phyloP scores from a whole-genome alignment of 169 alveolate genomes.

The Plasmodium gallinaceum region DNA sequence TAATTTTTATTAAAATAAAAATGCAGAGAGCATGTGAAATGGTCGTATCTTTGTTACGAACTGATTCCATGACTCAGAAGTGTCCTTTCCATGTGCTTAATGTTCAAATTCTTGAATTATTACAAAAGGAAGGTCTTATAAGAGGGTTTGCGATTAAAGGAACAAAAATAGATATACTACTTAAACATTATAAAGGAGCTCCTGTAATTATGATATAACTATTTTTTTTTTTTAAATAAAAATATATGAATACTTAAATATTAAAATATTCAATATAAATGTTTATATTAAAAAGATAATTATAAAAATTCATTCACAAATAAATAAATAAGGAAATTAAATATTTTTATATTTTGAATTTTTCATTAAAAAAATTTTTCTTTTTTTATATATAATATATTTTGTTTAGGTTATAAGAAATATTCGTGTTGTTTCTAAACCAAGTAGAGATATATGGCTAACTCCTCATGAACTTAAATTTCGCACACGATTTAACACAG shows the following conservation, averaged over 20 bases:
- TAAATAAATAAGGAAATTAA: background rate
- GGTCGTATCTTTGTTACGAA: slow-evolving; percentile 90
- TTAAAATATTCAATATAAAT: no score
- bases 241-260: no score
- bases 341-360: background rate
- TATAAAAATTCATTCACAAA: background rate
- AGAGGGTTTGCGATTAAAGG: slow-evolving; percentile 92
- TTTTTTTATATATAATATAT: background rate
- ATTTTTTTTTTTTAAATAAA: no score
- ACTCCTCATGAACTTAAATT: slow-evolving; percentile 91
- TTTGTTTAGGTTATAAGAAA: slow-evolving; percentile 87
- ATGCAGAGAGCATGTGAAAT: slow-evolving; percentile 93
- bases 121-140: slow-evolving; percentile 90
- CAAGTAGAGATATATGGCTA: slow-evolving; percentile 93
- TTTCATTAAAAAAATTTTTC: no score
- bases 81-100: slow-evolving; percentile 88
- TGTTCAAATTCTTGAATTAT: slow-evolving; percentile 88
- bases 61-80: slow-evolving; percentile 87
- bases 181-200: slow-evolving; percentile 90
- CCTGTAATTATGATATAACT: slow-evolving; percentile 66
- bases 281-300: no score
- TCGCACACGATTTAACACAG: slow-evolving; percentile 91
- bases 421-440: slow-evolving; percentile 91
- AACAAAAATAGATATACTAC: slow-evolving; percentile 88
- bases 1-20: slow-evolving; percentile 16